phyloP scores from a whole-genome alignment of 169 alveolate genomes.

The Plasmodium yoelii region DNA sequence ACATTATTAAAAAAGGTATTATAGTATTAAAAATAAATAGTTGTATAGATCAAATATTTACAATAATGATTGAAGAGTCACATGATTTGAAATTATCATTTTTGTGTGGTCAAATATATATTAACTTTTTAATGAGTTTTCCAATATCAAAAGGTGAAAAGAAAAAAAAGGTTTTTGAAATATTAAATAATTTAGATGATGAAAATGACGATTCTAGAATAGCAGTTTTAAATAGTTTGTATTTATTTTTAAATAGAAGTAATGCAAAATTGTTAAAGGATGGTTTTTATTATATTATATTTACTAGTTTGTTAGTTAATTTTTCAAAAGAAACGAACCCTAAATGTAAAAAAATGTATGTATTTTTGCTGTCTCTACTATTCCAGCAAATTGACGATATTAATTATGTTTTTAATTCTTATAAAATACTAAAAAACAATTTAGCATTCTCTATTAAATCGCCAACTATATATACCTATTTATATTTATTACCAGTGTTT shows the following conservation, averaged over 20 bases:
- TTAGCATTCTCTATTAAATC: constrained; percentile 11
- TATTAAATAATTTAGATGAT: constrained; percentile 59
- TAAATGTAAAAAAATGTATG: constrained; percentile 72
- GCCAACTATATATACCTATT: constrained; percentile 26
- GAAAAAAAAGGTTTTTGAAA: constrained; percentile 41
- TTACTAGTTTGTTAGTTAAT: constrained; percentile 39
- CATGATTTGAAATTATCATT: constrained; percentile 70
- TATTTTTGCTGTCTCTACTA: constrained; percentile 36
- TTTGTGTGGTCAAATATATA: constrained; percentile 75
- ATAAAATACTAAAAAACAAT: constrained; percentile 48
- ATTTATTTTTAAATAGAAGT: constrained; percentile 52
- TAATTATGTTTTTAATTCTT: constrained; percentile 54
- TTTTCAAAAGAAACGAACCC: constrained; percentile 67
- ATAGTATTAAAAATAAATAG: constrained; percentile 52
- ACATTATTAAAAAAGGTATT: constrained; percentile 14
- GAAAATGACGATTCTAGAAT: constrained; percentile 68
- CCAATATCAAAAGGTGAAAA: constrained; percentile 65
- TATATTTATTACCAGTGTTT: constrained; percentile 53
- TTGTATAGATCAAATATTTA: constrained; percentile 64
- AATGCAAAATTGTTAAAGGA: constrained; percentile 60
- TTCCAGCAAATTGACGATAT: constrained; percentile 73
- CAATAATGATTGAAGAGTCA: constrained; percentile 71
- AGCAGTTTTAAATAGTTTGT: constrained; percentile 42
- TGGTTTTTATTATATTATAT: constrained; percentile 39
- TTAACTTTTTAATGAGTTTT: constrained; percentile 64